phyloP scores from a whole-genome alignment of 2,329 filamentous ascomycete species.

The Lasiodiplodia theobromae region DNA sequence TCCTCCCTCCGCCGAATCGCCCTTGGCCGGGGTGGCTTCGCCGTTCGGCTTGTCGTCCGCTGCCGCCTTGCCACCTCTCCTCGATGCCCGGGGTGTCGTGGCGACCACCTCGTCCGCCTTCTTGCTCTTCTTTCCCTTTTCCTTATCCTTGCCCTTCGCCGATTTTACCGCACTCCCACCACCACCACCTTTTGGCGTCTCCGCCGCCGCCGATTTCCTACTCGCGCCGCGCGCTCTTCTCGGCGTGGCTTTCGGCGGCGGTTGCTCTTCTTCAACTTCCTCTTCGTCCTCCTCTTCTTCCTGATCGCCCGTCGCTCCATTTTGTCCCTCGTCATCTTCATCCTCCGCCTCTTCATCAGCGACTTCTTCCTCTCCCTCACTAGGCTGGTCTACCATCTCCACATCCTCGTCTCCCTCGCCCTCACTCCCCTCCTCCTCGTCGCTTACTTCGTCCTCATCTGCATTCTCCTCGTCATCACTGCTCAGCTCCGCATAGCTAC shows the following conservation, averaged over 20 bases:
- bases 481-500: conserved; percentile 55
- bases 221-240: background rate
- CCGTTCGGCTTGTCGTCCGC: background rate
- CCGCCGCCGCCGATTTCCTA: background rate
- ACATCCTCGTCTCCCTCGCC: conserved; percentile 38
- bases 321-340: background rate
- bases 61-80: background rate
- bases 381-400: conserved; percentile 36
- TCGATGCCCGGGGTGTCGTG: background rate
- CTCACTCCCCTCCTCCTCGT: conserved; percentile 39
- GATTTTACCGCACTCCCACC: background rate
- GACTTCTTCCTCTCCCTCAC: conserved; percentile 23
- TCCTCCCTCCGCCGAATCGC: background rate
- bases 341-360: too few species aligned
- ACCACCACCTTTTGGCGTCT: background rate
- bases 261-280: conserved; percentile 38
- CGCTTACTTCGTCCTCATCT: conserved; percentile 33
- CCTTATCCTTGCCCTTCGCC: background rate
- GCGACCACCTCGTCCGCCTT: background rate
- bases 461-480: conserved; percentile 37
- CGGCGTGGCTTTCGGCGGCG: conserved; percentile 28
- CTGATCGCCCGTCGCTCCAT: background rate
- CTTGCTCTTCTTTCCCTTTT: background rate
- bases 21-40: conserved; percentile 1
- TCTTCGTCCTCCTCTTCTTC: conserved; percentile 33